Base-by-base conservation (phyloP, 208 protist species). In the Tritrichomonas musculus region DNA sequence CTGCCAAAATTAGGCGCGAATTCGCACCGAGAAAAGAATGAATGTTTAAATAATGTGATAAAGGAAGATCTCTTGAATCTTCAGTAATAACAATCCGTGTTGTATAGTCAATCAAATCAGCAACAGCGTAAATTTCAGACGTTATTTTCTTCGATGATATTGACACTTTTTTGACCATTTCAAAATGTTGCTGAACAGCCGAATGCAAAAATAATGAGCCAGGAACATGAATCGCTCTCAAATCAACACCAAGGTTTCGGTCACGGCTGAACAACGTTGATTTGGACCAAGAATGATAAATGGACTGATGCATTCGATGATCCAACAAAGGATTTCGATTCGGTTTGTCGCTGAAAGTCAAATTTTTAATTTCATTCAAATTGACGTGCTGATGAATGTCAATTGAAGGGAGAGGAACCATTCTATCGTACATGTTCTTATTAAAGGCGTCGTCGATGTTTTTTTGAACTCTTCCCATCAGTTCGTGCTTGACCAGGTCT, bases 311-410 rank as follows among this genome's bases (percentile, higher is more conserved):
- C 17, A 30, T 36, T 82, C 41, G 33, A 20, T 47, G 33, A 27
- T 82, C 73, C 9, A 82, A 41, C 30, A 82, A 39, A n/a, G 73
- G 73, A 50, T 82, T 82, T 82, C 73, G 33, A 39, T 82, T 82
- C n/a, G 73, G 73, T 20, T 30, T 47, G 44, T 36, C 33, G n/a
- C 27, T 30, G 39, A 50, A 82, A 50, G 30, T 20, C 17, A 50
- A 3, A 50, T 53, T 36, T 47, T 82, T 39, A 30, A 50, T 39
- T 11, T 82, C 33, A 47, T 82, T 82, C 8, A 50, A 20, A 8
- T 82, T 82, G 14, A 82, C 53, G 17, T 60, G 53, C 73, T 50
- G 39, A 17, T 82, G 33, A 17, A 82, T 47, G 49, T 82, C 73
- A 50, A 82, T 82, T 82, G 41, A 14, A 9, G 33, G 33, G 49